These are phyloP conservation scores for Patellaria atrata DNA, from an alignment of 495 filamentous ascomycete genomes.

Conservation along the genomic window DNA sequence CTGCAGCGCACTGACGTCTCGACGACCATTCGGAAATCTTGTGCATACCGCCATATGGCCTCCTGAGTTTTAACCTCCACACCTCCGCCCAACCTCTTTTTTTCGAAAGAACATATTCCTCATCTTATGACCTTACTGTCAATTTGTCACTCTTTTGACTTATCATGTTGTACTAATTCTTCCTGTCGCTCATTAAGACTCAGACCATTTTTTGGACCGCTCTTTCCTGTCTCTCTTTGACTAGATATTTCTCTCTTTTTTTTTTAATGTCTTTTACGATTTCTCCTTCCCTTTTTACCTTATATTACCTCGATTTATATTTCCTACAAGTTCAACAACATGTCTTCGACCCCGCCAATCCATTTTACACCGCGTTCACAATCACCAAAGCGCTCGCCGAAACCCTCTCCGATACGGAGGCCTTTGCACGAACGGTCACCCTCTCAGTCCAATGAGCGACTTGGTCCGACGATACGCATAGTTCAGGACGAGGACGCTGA, in stretches of 20 bases:
- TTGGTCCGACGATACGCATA: slow-evolving; percentile 36
- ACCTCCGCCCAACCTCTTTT: slow-evolving; percentile 10
- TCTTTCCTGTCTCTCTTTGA: too few relatives aligned
- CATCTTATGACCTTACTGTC: slow-evolving; percentile 21
- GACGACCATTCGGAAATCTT: too few relatives aligned
- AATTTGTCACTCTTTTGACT: slow-evolving; percentile 22
- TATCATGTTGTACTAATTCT: slow-evolving; percentile 16
- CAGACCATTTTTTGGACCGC: too few relatives aligned
- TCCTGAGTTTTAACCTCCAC: slow-evolving; percentile 18
- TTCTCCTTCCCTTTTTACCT: slow-evolving; percentile 15
- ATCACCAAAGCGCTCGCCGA: slow-evolving; percentile 14
- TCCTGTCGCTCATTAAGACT: slow-evolving; percentile 21
- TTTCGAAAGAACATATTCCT: slow-evolving; percentile 14
- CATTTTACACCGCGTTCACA: slow-evolving; percentile 4
- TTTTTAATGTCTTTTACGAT: slow-evolving; percentile 20
- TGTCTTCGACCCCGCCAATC: slow-evolving; percentile 5
- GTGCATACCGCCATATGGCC: too few relatives aligned
- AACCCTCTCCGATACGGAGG: slow-evolving; percentile 19
- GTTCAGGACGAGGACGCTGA: slow-evolving; percentile 20
- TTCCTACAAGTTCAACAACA: slow-evolving; percentile 8
- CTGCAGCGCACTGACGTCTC: too few relatives aligned
- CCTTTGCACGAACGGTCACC: slow-evolving; percentile 43
- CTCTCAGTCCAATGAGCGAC: slow-evolving; percentile 39
- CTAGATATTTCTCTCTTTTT: slow-evolving; percentile 16
- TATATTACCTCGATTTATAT: slow-evolving; percentile 16